Evolutionary conservation across 441 rosid species (phyloP), one percentile per base, ranked within the genome.

Genomic region (Populus tomentosa): DNA sequence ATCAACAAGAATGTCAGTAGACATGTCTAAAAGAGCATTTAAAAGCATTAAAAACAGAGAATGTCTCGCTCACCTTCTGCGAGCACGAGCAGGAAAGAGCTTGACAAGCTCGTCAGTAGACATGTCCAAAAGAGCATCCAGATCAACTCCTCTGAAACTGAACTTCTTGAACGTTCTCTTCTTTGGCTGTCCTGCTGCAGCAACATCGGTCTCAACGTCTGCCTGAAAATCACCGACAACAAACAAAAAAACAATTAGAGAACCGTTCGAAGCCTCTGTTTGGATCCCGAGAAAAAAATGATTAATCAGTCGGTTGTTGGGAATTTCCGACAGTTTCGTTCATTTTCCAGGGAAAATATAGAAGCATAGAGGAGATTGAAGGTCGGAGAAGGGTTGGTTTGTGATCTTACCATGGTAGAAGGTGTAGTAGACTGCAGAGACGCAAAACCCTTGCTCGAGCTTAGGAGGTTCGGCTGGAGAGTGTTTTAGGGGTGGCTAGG

Each of bases 151-250:
- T 77, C 90, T 88, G 89, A 83, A 92, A 59, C 88, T 82, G 70
- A 92, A 93, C 84, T 87, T 91, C 89, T 89, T 89, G 85, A 91
- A 93, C 67, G 92, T 93, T 83, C 97, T 90, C 91, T 90, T 88
- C 84, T 89, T 91, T 10, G 89, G 88, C 72, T 71, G 77, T 11
- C 87, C 92, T 13, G 88, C 13, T 10, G 78, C 93, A n/a, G 89
- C 90, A 33, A 84, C 90, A 28, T 82, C 91, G 26, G 78, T 50
- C 46, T 84, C 91, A 62, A 84, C 87, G 63, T 83, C 88, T 78
- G 91, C 90, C 91, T 86, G 72, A 5, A 26, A 70, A 11, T 8
- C 35, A n/a, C 32, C 74, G n/a, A 69, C 23, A 53, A 6, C 23
- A 36, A 70, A 1, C 3, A 36, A 13, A 71, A 23, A 67, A 23